Percentiles rank a stretch among this genome's conserved stretches.
Evolutionary conservation across 106 monocot genomes (phyloP).

Genomic region (Amphibolis antarctica): DNA sequence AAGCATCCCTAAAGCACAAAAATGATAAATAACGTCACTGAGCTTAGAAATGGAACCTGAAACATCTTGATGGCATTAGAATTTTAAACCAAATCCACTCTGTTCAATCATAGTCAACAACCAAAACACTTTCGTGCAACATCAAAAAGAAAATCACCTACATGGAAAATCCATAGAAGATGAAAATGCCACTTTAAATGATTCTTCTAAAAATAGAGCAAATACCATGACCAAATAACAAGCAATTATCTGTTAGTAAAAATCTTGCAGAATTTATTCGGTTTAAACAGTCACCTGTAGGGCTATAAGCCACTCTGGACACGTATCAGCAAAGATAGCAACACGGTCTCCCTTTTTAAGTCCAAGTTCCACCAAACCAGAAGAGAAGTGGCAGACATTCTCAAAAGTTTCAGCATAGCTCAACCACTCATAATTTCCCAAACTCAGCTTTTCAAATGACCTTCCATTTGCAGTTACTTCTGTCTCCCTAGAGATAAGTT

Average conservation of each 20-base stretch:
- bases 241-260: no score
- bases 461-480: slow-evolving; percentile 59
- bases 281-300: slow-evolving; percentile 48
- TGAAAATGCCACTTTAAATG: no score
- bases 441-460: slow-evolving; percentile 89
- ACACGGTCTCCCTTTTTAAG: slow-evolving; percentile 59
- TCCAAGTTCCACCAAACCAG: slow-evolving; percentile 66
- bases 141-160: no score
- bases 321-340: slow-evolving; percentile 92
- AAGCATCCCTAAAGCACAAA: slow-evolving; percentile 65
- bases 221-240: no score
- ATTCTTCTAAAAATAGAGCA: no score
- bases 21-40: neutral
- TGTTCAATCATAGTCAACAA: no score
- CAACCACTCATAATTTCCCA: slow-evolving; percentile 78
- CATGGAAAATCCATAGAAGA: no score
- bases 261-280: neutral
- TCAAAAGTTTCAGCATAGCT: slow-evolving; percentile 53
- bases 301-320: slow-evolving; percentile 80
- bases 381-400: slow-evolving; percentile 57
- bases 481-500: slow-evolving; percentile 56
- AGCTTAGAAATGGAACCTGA: neutral
- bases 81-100: neutral
- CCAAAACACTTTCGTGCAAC: no score
- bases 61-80: neutral